Evolutionary conservation across 2,329 filamentous ascomycete species (phyloP), one percentile per base, ranked within the genome.

Genomic region (Simplicillium sp.): DNA sequence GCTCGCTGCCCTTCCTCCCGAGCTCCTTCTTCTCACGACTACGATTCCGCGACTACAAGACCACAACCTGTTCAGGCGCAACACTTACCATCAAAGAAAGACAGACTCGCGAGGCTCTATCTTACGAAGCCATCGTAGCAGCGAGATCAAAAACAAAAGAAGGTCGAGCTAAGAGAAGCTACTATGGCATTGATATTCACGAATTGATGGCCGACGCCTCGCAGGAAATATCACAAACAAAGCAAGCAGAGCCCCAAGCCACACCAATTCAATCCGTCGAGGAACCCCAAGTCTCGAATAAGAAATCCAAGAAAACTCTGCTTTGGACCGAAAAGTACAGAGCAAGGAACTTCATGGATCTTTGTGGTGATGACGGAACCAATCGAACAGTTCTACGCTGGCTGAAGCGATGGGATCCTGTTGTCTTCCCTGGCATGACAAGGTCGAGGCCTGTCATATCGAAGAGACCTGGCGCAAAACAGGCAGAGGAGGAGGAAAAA

Each of bases 241-340:
- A 43, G 35, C 39, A 60, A 41, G 41, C 47, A 2, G 52, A 47
- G 37, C 48, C 50, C 2, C 50, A 59, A 1, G 59, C 61, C 34
- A 51, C 56, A 7, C 60, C 66, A 2, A 48, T 70, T 13, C 60
- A 50, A 16, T 70, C 71, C 1, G 59, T 71, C 13, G 71, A 75
- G 46, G 46, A 43, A n/a, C 46, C 38, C 28, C 41, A 28, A 39
- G 29, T 43, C 5, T 28, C 46, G 2, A 51, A 42, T 5, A 70
- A 64, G 46, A 71, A 64, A 44, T 54, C 60, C 1, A 71, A 65
- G 44, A 66, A 62, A 46, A 73, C 77, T 0, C 60, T 87, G 28
- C 68, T 98, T 56, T 98, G 92, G 92, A 95, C 90, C 0, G 92
- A 98, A 57, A 98, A 98, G 58, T 98, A 98, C 57, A 82, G 92